Conservation (phyloP, 2,329 filamentous ascomycete genomes). For the Laburnicola sp. region DNA sequence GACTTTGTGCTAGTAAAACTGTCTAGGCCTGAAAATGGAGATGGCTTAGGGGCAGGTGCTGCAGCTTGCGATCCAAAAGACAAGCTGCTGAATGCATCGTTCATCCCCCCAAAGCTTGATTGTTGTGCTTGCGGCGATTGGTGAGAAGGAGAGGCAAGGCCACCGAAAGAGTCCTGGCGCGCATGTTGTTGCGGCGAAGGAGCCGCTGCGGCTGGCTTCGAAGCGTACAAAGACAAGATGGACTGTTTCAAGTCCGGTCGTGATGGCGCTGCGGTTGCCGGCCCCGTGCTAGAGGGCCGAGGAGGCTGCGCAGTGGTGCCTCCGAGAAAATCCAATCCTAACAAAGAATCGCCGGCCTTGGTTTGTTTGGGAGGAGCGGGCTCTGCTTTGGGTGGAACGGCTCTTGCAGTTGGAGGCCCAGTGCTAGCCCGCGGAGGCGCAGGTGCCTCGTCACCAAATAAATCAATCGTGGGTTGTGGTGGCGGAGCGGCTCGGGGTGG, state of each 20-base stretch:
- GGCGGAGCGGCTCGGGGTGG: conserved; percentile 51
- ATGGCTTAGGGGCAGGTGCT: conserved; percentile 58
- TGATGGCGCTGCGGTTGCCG: conserved; percentile 66
- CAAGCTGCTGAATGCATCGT: conserved; percentile 77
- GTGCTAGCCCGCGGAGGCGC: conserved; percentile 71
- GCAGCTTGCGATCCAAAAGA: conserved; percentile 59
- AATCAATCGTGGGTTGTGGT: conserved; percentile 60
- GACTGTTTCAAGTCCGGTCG: conserved; percentile 95
- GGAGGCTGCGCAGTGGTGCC: conserved; percentile 67
- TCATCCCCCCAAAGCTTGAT: conserved; percentile 65
- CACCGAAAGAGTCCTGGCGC: conserved; percentile 52
- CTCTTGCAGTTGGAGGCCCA: conserved; percentile 62
- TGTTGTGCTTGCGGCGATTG: conserved; percentile 42
- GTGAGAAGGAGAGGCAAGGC: conserved; percentile 52
- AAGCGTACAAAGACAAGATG: conserved; percentile 91
- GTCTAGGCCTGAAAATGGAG: conserved; percentile 66
- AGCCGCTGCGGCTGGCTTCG: conserved; percentile 69
- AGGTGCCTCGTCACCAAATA: conserved; percentile 78
- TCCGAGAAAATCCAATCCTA: conserved; percentile 92
- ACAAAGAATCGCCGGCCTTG: conserved; percentile 79
- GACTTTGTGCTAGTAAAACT: conserved; percentile 54
- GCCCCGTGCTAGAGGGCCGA: conserved; percentile 79
- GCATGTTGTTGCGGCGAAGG: conserved; percentile 57
- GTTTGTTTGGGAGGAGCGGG: conserved; percentile 62
- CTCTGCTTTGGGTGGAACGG: conserved; percentile 67